Percentiles rank a stretch among this genome's conserved stretches.
Evolutionary conservation across 2,329 filamentous ascomycete genomes (phyloP).

Genomic region (Huntiella savannae): DNA sequence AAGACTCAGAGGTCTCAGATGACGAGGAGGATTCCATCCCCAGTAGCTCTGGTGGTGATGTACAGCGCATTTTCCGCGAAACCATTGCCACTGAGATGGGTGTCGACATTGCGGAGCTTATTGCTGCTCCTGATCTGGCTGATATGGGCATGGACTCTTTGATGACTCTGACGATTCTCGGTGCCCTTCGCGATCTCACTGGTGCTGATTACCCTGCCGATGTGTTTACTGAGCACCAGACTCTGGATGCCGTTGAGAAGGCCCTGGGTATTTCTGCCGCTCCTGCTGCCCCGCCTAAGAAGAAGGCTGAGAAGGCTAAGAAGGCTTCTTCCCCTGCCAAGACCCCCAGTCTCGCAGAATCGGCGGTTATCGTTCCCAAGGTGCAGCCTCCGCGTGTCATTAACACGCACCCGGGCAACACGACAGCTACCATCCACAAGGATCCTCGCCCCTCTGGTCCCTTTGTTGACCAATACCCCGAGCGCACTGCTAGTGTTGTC

Average conservation of each 20-base stretch:
- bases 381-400: slow-evolving; percentile 14
- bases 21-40: slow-evolving; percentile 17
- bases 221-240: slow-evolving; percentile 40
- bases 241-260: slow-evolving; percentile 45
- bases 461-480: slow-evolving; percentile 25
- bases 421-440: slow-evolving; percentile 31
- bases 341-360: slow-evolving; percentile 6
- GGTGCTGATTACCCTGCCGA: slow-evolving; percentile 36
- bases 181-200: slow-evolving; percentile 34
- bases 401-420: slow-evolving; percentile 17
- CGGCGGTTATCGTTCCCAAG: slow-evolving; percentile 10
- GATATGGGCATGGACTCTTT: slow-evolving; percentile 40
- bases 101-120: slow-evolving; percentile 44
- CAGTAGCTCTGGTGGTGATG: slow-evolving; percentile 14
- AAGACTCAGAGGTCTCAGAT: slow-evolving; percentile 27
- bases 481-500: slow-evolving; percentile 29
- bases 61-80: slow-evolving; percentile 37
- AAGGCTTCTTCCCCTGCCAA: slow-evolving; percentile 5
- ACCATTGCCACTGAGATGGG: slow-evolving; percentile 56
- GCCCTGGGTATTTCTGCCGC: slow-evolving; percentile 34
- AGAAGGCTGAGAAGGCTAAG: slow-evolving; percentile 17
- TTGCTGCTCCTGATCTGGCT: slow-evolving; percentile 33
- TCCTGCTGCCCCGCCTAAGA: slow-evolving; percentile 18
- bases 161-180: slow-evolving; percentile 36
- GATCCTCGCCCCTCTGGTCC: slow-evolving; percentile 18